These are phyloP conservation scores for Russula abietina DNA, from an alignment of 768 basidiomycete genomes.

Conservation along the genomic window DNA sequence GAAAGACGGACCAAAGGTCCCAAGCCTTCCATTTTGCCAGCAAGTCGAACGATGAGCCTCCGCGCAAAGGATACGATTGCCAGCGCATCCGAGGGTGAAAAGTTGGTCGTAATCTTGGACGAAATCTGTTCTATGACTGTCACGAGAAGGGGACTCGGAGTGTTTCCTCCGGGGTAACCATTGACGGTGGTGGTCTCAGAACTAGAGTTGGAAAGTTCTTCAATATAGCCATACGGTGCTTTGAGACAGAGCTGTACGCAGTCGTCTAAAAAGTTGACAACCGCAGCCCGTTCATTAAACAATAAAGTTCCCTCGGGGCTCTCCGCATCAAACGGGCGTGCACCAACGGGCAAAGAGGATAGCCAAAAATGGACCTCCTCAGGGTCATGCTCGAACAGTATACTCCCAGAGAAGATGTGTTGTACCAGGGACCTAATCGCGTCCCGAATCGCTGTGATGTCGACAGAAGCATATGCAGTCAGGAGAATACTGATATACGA, in stretches of 20 bases:
- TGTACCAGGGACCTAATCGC: conserved; percentile 50
- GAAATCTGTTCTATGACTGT: conserved; percentile 72
- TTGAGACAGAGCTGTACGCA: conserved; percentile 77
- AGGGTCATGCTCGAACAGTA: conserved; percentile 74
- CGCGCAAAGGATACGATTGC: conserved; percentile 59
- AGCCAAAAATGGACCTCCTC: conserved; percentile 76
- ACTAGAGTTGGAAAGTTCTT: conserved; percentile 47
- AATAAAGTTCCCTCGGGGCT: conserved; percentile 49
- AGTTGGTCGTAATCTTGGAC: conserved; percentile 55
- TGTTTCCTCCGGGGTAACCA: conserved; percentile 28
- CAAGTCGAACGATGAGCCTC: conserved; percentile 53
- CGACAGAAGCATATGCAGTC: conserved; percentile 48
- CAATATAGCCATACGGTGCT: conserved; percentile 82
- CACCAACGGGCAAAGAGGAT: conserved; percentile 47
- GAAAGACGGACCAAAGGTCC: conserved; percentile 34
- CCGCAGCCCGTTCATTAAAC: conserved; percentile 49
- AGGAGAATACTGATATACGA: conserved; percentile 73
- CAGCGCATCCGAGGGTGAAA: conserved; percentile 53
- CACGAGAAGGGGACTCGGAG: conserved; percentile 72
- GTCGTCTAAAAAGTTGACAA: conserved; percentile 74
- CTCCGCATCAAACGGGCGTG: conserved; percentile 34
- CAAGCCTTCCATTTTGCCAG: conserved; percentile 47
- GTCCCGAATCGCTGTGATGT: conserved; percentile 46
- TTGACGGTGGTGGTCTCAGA: conserved; percentile 12
- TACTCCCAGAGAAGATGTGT: conserved; percentile 60